phyloP scores from a whole-genome alignment of 306 rosid species.

The Trifolium subterraneum region DNA sequence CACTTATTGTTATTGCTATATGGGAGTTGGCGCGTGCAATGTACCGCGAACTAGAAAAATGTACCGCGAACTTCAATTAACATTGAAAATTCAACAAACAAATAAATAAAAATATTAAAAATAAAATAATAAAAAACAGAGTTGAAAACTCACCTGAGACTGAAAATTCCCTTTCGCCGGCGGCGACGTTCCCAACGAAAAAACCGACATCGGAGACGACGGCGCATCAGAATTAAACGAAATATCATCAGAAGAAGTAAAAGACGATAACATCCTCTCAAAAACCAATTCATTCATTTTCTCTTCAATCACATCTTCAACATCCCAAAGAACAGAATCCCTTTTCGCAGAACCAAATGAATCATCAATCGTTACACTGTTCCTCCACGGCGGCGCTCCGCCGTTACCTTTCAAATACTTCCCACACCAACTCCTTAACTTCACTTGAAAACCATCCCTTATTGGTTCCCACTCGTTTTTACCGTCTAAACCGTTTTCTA shows the following conservation, averaged over 20 bases:
- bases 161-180: slow-evolving; percentile 31
- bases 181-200: slow-evolving; percentile 32
- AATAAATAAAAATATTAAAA: neutral
- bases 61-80: neutral
- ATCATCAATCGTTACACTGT: slow-evolving; percentile 70
- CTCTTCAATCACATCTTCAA: slow-evolving; percentile 48
- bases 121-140: neutral
- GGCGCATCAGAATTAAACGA: slow-evolving; percentile 40
- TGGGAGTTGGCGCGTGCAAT: neutral
- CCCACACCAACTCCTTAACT: slow-evolving; percentile 69
- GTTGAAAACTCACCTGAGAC: slow-evolving; percentile 21
- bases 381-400: slow-evolving; percentile 88
- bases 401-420: slow-evolving; percentile 80
- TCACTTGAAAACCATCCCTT: slow-evolving; percentile 76
- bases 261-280: slow-evolving; percentile 46
- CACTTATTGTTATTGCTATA: neutral
- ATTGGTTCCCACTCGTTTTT: slow-evolving; percentile 76
- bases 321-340: slow-evolving; percentile 80
- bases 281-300: slow-evolving; percentile 32
- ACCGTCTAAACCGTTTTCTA: slow-evolving; percentile 40
- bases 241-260: slow-evolving; percentile 59
- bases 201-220: slow-evolving; percentile 55
- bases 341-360: slow-evolving; percentile 51
- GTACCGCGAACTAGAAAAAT: neutral
- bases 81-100: neutral